Evolutionary conservation across 208 protist genomes (phyloP).

Genomic region (Crithidia sp.): DNA sequence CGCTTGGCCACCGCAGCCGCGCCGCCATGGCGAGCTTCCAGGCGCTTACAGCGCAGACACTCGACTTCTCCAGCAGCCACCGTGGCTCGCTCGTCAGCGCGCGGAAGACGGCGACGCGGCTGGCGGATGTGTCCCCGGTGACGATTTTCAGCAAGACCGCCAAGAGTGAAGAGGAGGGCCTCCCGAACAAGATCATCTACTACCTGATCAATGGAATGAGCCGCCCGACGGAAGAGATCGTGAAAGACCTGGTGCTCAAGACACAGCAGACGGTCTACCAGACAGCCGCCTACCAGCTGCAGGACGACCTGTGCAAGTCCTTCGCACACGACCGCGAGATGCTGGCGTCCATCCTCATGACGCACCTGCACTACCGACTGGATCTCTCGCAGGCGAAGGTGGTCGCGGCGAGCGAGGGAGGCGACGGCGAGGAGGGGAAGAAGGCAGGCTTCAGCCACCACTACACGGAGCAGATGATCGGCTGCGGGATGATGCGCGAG

Average conservation of each 20-base stretch:
- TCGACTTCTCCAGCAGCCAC: conserved; percentile 40
- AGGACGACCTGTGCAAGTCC: conserved; percentile 67
- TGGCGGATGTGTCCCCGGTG: conserved; percentile 25
- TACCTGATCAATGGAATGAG: conserved; percentile 67
- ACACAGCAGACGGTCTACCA: conserved; percentile 53
- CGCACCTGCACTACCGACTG: conserved; percentile 42
- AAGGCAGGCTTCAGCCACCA: conserved; percentile 46
- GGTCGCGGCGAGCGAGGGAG: background rate
- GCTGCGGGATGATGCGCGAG: conserved; percentile 82
- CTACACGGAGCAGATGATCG: conserved; percentile 72
- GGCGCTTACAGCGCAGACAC: conserved; percentile 25
- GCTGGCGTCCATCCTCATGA: conserved; percentile 49
- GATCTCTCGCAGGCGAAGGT: conserved; percentile 23
- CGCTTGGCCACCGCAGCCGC: conserved; percentile 34
- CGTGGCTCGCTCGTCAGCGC: conserved; percentile 24
- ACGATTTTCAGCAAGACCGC: conserved; percentile 45
- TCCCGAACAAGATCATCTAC: conserved; percentile 65
- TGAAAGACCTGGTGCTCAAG: conserved; percentile 44
- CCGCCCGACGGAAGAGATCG: conserved; percentile 44
- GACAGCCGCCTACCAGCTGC: conserved; percentile 64
- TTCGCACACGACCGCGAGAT: conserved; percentile 51
- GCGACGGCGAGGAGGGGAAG: conserved; percentile 15
- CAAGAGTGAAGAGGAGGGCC: conserved; percentile 45
- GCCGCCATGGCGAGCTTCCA: conserved; percentile 31
- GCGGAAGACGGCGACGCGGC: conserved; percentile 21